Conservation (phyloP, 2,329 filamentous ascomycete genomes). For the Colletotrichum orbiculare region DNA sequence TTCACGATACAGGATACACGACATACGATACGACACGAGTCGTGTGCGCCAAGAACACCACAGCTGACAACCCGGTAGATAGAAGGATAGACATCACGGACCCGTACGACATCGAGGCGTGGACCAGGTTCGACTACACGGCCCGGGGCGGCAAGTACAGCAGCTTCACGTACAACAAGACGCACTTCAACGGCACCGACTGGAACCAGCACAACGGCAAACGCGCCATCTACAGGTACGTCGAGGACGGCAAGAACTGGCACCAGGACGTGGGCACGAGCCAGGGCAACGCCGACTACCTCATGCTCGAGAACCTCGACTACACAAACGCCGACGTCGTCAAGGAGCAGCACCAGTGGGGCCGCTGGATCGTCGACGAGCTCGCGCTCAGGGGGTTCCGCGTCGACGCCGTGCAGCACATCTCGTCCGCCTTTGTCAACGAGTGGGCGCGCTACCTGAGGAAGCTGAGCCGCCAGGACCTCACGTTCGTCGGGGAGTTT, state of each 20-base stretch:
- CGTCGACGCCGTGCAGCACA: constrained; percentile 34
- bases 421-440: constrained; percentile 34
- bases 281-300: constrained; percentile 33
- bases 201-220: constrained; percentile 34
- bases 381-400: constrained; percentile 27
- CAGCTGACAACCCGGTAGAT: constrained; percentile 16
- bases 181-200: constrained; percentile 34
- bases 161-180: constrained; percentile 32
- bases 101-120: constrained; percentile 31
- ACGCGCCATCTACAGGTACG: constrained; percentile 30
- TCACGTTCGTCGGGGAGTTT: constrained; percentile 32
- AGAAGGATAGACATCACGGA: constrained; percentile 32
- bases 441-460: constrained; percentile 25
- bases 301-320: constrained; percentile 34
- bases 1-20: not conserved
- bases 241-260: constrained; percentile 34
- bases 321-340: constrained; percentile 34
- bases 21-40: not conserved
- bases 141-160: constrained; percentile 34
- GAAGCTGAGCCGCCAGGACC: constrained; percentile 18
- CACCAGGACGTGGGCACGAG: constrained; percentile 31
- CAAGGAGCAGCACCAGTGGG: constrained; percentile 28
- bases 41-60: not conserved
- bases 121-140: constrained; percentile 29
- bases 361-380: constrained; percentile 32